Evolutionary conservation across 2,329 filamentous ascomycete species (phyloP), one percentile per base, ranked within the genome.

Genomic region (Sarocladiaceae sp.): DNA sequence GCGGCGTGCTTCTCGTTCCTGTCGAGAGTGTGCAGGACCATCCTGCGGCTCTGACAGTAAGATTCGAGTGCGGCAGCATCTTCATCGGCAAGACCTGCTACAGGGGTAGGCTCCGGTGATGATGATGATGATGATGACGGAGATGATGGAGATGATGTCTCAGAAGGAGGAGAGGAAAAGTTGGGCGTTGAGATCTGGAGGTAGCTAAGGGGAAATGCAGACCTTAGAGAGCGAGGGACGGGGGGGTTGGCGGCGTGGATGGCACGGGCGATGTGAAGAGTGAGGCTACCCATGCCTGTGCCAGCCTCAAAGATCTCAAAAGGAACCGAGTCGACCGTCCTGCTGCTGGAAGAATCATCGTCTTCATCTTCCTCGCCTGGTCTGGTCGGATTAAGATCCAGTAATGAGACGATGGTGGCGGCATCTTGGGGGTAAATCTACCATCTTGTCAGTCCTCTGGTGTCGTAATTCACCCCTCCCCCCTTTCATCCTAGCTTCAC

Each of bases 231-330:
- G 0, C 73, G 71, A 5, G 74, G 64, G 3, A 65, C 43, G 6
- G 69, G 63, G 2, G 76, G 65, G 55, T 90, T 90, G 15, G 80
- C 83, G 34, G 78, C 85, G 57, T 90, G 83, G 35, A 93, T 78
- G 3, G 85, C 85, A 43, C 85, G 76, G 23, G 85, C 81, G 18
- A 93, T 70, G 56, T 90, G 78, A 4, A 93, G 63, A 1, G 86
- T 91, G 47, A 93, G 64, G 26, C 83, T 82, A 47, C 87, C 88
- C 69, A 90, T 85, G n/a, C 87, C 88, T 3, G 87, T 93, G 13
- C 88, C 87, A 37, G 86, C 86, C 63, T 93, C 88, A 43, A 93
- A 80, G 34, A 93, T 85, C 57, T 91, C 84, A 11, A 90, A 61
- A 0, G 73, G 76, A 7, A 68, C 61, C 12, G 62, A 43, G 26